Evolutionary conservation across 2,329 filamentous ascomycete species (phyloP).

Genomic region (Cordyceps fumosorosea): DNA sequence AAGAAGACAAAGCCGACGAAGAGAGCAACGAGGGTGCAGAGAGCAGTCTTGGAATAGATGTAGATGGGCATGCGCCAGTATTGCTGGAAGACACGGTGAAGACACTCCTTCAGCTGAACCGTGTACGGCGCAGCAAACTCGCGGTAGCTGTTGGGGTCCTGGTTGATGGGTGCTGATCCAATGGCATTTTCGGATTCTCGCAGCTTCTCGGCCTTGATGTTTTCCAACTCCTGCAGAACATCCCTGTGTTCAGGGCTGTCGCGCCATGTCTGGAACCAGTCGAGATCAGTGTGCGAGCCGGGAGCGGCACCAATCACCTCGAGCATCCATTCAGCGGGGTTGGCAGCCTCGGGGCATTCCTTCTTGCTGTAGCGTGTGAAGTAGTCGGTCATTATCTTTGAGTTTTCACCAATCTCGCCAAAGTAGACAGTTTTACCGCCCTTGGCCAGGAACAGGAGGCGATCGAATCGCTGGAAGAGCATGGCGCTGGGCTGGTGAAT

Average conservation of each 20-base stretch:
- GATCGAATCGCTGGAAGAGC: constrained; percentile 53
- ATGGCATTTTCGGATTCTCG: constrained; percentile 15
- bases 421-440: constrained; percentile 78
- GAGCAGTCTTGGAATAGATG: constrained; percentile 73
- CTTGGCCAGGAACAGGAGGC: constrained; percentile 68
- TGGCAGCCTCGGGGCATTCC: constrained; percentile 59
- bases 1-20: constrained; percentile 83
- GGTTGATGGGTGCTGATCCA: constrained; percentile 20
- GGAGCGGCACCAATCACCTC: constrained; percentile 57
- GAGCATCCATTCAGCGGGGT: constrained; percentile 79
- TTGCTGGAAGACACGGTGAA: constrained; percentile 74
- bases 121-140: constrained; percentile 76
- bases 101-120: constrained; percentile 60
- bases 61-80: constrained; percentile 89
- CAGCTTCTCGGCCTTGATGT: constrained; percentile 45
- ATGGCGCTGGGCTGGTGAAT: constrained; percentile 42
- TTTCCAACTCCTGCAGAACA: constrained; percentile 51
- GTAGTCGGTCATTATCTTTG: constrained; percentile 61
- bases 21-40: constrained; percentile 59
- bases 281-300: constrained; percentile 54
- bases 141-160: constrained; percentile 45
- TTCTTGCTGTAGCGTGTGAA: constrained; percentile 67
- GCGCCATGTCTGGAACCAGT: constrained; percentile 60
- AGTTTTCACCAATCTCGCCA: constrained; percentile 68
- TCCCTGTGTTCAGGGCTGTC: constrained; percentile 48